Conservation (phyloP, 768 basidiomycete genomes). For the Tricholoma hemisulphureum region DNA sequence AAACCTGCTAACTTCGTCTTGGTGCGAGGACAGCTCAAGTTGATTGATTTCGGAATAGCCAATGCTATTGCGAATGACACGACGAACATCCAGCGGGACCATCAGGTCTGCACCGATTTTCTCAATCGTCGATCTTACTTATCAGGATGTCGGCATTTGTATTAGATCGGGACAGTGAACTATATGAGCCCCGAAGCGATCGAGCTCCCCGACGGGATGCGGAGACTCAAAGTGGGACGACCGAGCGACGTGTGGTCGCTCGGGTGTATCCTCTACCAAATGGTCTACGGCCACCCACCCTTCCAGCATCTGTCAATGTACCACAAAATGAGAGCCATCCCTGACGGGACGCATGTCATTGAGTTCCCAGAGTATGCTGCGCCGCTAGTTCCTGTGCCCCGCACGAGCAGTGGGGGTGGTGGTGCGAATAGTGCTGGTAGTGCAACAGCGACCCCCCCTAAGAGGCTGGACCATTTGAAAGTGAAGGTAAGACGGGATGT, state of each 20-base stretch:
- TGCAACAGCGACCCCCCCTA: slow-evolving; percentile 39
- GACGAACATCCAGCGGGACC: slow-evolving; percentile 95
- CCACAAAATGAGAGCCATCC: slow-evolving; percentile 94
- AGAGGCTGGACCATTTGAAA: slow-evolving; percentile 67
- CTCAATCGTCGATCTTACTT: background rate
- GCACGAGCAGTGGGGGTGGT: slow-evolving; percentile 17
- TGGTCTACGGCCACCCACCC: slow-evolving; percentile 93
- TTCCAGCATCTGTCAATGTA: slow-evolving; percentile 82
- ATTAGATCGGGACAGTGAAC: slow-evolving; percentile 91
- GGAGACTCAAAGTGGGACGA: slow-evolving; percentile 90
- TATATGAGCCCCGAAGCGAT: slow-evolving; percentile 99
- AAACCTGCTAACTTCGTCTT: slow-evolving; percentile 99
- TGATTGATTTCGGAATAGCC: slow-evolving; percentile 99
- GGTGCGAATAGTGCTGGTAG: slow-evolving; percentile 19
- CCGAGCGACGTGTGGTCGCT: slow-evolving; percentile 98
- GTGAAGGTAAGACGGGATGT: slow-evolving; percentile 70
- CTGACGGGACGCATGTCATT: slow-evolving; percentile 72
- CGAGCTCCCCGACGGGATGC: slow-evolving; percentile 81
- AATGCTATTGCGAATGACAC: slow-evolving; percentile 99
- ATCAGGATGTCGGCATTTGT: slow-evolving; percentile 6
- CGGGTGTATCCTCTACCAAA: slow-evolving; percentile 97
- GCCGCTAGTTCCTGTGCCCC: slow-evolving; percentile 46
- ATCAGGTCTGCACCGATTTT: slow-evolving; percentile 57
- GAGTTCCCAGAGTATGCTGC: slow-evolving; percentile 74
- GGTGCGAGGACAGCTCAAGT: slow-evolving; percentile 90